Base-by-base conservation (phyloP, 176 grass and related monocot species). In the Carex littledalei region DNA sequence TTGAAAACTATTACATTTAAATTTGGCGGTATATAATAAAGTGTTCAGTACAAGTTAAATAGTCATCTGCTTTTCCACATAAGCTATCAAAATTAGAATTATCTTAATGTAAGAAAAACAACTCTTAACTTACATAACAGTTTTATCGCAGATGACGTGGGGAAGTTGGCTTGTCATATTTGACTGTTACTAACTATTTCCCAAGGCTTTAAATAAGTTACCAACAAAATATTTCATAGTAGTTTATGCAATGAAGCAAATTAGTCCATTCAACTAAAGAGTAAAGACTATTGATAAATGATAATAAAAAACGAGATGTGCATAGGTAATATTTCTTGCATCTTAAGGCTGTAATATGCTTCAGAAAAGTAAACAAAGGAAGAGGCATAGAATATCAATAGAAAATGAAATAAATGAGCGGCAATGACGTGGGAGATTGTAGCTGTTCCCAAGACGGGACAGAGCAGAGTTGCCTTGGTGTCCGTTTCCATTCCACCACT, bases 381-480 rank as follows among this genome's bases (percentile, higher is more conserved):
- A 55, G 12, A 1, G 49, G 1, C 73, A 55, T 32, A 32, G 2
- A 77, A 55, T 56, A 55, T 31, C 73, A 24, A 0, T 0, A 49
- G 21, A 53, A 77, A 31, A 56, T 1, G 3, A 37, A 75, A 75
- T 75, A 53, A 52, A 75, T 53, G 45, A 75, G 5, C 20, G 71
- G 71, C 71, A 32, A 31, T 77, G 73, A 55, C 73, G 73, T 77
- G 73, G 73, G n/a, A 77, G 9, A 55, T 77, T 31, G 50, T 55
- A 77, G 73, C 49, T 77, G 50, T 78, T 78, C 74, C 74, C 52
- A 78, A 78, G 74, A 78, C 22, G 43, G 20, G n/a, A 52, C 70
- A 74, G 70, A 74, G 39, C 20, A 74, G 70, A 24, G 70, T 22
- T 74, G 69, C 69, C 20, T 73, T 76, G 21, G 21, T 29, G 47